Percentiles rank a stretch among this genome's conserved stretches.
Evolutionary conservation across 2,329 filamentous ascomycete species (phyloP).

Genomic region (Paraphoma chrysanthemicola): DNA sequence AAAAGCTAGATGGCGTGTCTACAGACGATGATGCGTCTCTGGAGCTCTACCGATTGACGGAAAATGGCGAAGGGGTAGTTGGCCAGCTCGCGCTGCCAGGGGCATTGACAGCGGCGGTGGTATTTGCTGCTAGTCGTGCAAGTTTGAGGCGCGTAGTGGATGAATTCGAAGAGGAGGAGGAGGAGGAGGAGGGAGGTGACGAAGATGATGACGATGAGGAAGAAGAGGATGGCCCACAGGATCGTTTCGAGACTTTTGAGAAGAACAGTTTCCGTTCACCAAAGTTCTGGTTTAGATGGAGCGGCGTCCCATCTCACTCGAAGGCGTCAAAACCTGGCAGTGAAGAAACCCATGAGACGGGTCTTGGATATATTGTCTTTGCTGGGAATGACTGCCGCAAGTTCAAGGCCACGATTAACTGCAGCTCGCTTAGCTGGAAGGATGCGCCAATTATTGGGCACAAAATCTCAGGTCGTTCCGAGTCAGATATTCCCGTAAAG

Average conservation of each 20-base stretch:
- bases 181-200: conserved; percentile 4
- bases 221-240: conserved; percentile 1
- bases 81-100: conserved; percentile 25
- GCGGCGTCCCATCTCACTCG: conserved; percentile 9
- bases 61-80: conserved; percentile 26
- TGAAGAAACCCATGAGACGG: conserved; percentile 6
- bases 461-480: conserved; percentile 19
- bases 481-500: conserved; percentile 16
- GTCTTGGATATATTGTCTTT: conserved; percentile 30
- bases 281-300: conserved; percentile 37
- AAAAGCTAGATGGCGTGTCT: conserved; percentile 7
- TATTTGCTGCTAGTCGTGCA: conserved; percentile 26
- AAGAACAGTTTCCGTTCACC: conserved; percentile 36
- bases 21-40: conserved; percentile 14
- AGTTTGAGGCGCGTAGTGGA: conserved; percentile 13
- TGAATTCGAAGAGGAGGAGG: conserved; percentile 6
- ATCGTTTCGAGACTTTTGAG: conserved; percentile 30
- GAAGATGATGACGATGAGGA: conserved; percentile 8
- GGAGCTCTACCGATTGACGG: conserved; percentile 27
- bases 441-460: conserved; percentile 26
- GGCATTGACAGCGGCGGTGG: conserved; percentile 15
- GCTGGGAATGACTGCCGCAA: conserved; percentile 28
- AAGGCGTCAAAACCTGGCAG: background rate
- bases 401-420: conserved; percentile 33
- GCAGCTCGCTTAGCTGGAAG: conserved; percentile 24